Percentiles rank a stretch among this genome's conserved stretches.
Conservation (phyloP, 352 stramenopile genomes). For the Aphanomyces astaci region DNA sequence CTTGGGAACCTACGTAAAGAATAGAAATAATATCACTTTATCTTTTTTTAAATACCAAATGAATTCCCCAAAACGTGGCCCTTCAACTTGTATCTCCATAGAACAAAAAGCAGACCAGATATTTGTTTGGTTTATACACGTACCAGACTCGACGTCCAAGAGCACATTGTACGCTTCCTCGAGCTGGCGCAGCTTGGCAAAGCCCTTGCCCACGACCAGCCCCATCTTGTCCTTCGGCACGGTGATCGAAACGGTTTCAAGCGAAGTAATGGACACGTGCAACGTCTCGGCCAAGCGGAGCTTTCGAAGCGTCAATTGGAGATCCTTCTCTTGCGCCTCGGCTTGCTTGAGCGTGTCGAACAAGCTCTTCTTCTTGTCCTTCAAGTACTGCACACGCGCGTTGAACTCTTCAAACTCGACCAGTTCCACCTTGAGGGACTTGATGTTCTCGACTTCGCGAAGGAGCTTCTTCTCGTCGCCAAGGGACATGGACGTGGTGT, state of each 20-base stretch:
- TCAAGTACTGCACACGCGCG: constrained; percentile 41
- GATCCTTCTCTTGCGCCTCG: constrained; percentile 42
- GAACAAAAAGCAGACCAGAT: no score
- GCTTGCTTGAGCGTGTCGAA: constrained; percentile 47
- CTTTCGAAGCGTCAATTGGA: constrained; percentile 44
- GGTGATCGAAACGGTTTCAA: constrained; percentile 47
- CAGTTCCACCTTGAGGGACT: constrained; percentile 47
- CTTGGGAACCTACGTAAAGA: constrained; percentile 25
- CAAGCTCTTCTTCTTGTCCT: constrained; percentile 46
- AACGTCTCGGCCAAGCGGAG: constrained; percentile 43
- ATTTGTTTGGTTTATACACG: not conserved
- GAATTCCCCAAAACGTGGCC: no score
- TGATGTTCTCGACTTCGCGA: constrained; percentile 54
- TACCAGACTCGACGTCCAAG: constrained; percentile 53
- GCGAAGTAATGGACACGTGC: constrained; percentile 28
- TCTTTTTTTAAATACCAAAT: no score
- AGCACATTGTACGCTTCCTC: constrained; percentile 50
- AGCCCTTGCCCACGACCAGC: constrained; percentile 57
- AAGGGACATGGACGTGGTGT: constrained; percentile 64
- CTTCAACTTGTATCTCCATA: no score
- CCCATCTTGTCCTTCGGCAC: constrained; percentile 59
- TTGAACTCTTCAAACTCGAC: constrained; percentile 50
- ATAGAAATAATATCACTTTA: not conserved
- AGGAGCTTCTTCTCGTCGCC: constrained; percentile 64
- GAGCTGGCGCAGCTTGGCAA: constrained; percentile 44